Conservation (phyloP, 371 early-diverging fungal species). For the Dinochytrium kinnereticum region DNA sequence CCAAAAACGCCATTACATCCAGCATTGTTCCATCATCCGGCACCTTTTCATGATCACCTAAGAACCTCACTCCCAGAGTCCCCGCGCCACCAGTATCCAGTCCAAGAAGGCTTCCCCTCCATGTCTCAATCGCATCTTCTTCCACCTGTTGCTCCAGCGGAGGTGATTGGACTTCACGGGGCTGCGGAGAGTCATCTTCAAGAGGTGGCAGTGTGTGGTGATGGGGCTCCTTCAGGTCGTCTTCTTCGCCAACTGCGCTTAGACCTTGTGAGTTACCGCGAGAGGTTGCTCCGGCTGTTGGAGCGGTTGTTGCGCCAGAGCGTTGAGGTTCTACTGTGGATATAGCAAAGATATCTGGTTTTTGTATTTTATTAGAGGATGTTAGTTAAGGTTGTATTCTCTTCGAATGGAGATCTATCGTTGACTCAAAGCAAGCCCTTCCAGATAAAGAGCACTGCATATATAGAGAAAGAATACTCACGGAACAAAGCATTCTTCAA, state of each 20-base stretch:
- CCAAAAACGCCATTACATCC: constrained; percentile 39
- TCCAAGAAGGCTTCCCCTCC: not conserved
- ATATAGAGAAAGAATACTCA: constrained; percentile 21
- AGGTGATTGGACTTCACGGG: not conserved
- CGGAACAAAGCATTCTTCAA: constrained; percentile 49
- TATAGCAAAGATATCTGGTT: constrained; percentile 25
- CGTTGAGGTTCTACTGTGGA: not conserved
- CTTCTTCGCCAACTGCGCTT: constrained; percentile 17
- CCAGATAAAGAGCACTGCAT: not conserved
- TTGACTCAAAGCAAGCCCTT: not conserved
- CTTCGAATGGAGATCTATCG: too few relatives aligned
- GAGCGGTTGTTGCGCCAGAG: constrained; percentile 7
- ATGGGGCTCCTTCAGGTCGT: not conserved
- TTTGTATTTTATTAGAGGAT: not conserved
- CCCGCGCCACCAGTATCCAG: constrained; percentile 7
- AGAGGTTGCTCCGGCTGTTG: not conserved
- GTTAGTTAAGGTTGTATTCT: too few relatives aligned
- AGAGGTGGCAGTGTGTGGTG: not conserved
- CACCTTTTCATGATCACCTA: constrained; percentile 16
- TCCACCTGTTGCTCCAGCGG: too few relatives aligned
- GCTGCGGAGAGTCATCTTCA: not conserved
- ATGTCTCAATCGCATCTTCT: not conserved
- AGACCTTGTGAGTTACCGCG: constrained; percentile 9
- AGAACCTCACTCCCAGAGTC: not conserved
- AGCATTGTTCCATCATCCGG: constrained; percentile 31